A percentile compares a stretch with the other conserved stretches of the same genome.
phyloP scores from a whole-genome alignment of 2,329 filamentous ascomycete species.

The Penicillium sp. region DNA sequence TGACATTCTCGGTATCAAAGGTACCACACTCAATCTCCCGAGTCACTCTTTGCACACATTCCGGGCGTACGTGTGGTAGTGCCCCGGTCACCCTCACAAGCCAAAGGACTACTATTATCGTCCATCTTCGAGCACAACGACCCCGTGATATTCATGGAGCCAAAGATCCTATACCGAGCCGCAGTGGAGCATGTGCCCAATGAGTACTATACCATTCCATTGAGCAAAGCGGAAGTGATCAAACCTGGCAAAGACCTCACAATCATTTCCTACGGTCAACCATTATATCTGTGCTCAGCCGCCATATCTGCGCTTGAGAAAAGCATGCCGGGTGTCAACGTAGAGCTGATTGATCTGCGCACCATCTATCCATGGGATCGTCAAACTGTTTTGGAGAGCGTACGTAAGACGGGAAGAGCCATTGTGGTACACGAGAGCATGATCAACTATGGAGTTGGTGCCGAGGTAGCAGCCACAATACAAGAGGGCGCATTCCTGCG shows the following conservation, averaged over 20 bases:
- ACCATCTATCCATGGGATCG: constrained; percentile 93
- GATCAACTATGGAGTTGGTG: constrained; percentile 85
- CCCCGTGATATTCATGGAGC: constrained; percentile 90
- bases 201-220: constrained; percentile 75
- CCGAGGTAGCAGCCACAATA: constrained; percentile 84
- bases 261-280: constrained; percentile 84
- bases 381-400: constrained; percentile 74
- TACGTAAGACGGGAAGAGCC: constrained; percentile 80
- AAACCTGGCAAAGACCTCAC: constrained; percentile 80
- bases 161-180: constrained; percentile 87
- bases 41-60: constrained; percentile 83
- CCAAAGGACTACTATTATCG: constrained; percentile 79
- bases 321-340: constrained; percentile 65
- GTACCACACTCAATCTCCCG: constrained; percentile 87
- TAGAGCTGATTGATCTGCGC: constrained; percentile 84
- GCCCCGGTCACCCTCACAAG: constrained; percentile 80
- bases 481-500: constrained; percentile 84
- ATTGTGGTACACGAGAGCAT: constrained; percentile 91
- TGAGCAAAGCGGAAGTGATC: constrained; percentile 81
- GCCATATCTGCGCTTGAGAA: constrained; percentile 77
- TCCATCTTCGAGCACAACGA: constrained; percentile 75
- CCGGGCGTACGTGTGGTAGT: constrained; percentile 84
- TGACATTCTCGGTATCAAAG: constrained; percentile 13
- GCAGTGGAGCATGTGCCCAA: constrained; percentile 88
- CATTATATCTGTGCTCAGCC: constrained; percentile 76